Percentiles rank a stretch among this genome's conserved stretches.
Evolutionary conservation across 352 stramenopile genomes (phyloP).

Genomic region (Phytophthora pisi): DNA sequence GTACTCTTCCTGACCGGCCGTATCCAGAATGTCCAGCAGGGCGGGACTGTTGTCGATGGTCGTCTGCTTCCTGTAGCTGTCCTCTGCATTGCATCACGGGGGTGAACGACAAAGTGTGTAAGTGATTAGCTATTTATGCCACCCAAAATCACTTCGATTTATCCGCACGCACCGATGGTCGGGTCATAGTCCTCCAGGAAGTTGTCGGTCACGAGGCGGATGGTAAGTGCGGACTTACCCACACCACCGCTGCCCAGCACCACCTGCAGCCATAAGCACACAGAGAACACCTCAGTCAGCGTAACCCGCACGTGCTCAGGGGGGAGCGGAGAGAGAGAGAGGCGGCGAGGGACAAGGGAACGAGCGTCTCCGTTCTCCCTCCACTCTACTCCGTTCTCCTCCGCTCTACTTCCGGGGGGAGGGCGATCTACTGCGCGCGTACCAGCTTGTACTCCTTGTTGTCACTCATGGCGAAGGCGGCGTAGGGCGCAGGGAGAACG

Average conservation of each 20-base stretch:
- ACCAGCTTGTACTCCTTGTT: slow-evolving; percentile 89
- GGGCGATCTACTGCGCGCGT: slow-evolving; percentile 6
- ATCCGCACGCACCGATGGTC: slow-evolving; percentile 74
- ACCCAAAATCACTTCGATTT: neutral
- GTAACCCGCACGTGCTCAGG: slow-evolving; percentile 2
- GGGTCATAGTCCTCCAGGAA: slow-evolving; percentile 95
- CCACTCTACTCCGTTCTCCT: neutral
- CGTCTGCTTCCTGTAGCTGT: slow-evolving; percentile 92
- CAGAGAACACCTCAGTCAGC: neutral
- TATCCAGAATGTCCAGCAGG: slow-evolving; percentile 92
- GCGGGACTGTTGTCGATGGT: slow-evolving; percentile 84
- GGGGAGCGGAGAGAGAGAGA: slow-evolving; percentile 2
- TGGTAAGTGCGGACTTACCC: slow-evolving; percentile 92
- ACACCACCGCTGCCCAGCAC: slow-evolving; percentile 91
- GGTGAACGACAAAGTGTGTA: no score
- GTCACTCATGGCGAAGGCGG: slow-evolving; percentile 48
- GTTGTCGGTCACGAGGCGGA: slow-evolving; percentile 92
- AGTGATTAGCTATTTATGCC: neutral
- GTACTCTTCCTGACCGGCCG: slow-evolving; percentile 92
- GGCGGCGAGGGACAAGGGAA: neutral
- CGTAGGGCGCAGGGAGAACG: slow-evolving; percentile 12
- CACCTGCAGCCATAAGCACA: slow-evolving; percentile 45
- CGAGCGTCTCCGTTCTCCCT: neutral
- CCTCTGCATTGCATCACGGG: slow-evolving; percentile 55
- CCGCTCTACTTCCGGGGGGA: neutral